phyloP scores from a whole-genome alignment of 495 filamentous ascomycete genomes.

The Thozetella sp. region DNA sequence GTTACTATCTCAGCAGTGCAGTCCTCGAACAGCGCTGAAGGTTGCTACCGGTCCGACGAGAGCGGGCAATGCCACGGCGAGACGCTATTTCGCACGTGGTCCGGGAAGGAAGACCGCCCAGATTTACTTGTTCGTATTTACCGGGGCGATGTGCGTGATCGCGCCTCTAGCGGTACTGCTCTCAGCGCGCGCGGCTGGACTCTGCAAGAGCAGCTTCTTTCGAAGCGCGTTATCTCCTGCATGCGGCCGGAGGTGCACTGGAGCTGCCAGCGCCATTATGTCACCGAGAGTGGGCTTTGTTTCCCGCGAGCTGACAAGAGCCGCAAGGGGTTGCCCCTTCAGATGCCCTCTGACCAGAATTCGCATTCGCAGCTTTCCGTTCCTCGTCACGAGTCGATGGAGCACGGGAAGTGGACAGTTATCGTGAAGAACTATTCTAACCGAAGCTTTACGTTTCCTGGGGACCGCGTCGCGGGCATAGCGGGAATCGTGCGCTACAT shows the following conservation, averaged over 20 bases:
- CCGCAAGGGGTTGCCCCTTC: not conserved
- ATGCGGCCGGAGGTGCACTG: conserved; percentile 4
- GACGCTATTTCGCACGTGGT: not conserved
- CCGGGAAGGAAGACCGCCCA: not conserved
- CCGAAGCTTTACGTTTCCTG: not conserved
- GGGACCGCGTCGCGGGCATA: not conserved
- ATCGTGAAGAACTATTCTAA: conserved; percentile 1
- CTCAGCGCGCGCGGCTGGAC: conserved; percentile 3
- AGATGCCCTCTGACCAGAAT: not conserved
- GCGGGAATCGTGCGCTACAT: not conserved
- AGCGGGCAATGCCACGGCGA: not conserved
- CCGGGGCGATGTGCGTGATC: not conserved
- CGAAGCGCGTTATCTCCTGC: conserved; percentile 1
- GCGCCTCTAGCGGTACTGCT: not conserved
- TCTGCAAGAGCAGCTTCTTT: conserved; percentile 1
- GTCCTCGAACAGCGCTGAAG: not conserved
- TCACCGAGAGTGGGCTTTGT: not conserved
- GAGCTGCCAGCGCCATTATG: conserved; percentile 2
- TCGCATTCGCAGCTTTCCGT: not conserved
- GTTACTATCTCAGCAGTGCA: not conserved
- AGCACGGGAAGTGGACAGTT: not conserved
- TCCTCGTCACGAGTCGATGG: not conserved
- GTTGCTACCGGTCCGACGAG: not conserved
- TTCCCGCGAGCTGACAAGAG: not conserved
- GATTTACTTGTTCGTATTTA: not conserved